Percentiles rank a stretch among this genome's conserved stretches.
Conservation (phyloP, 352 stramenopile genomes). For the Phytophthora hibernalis region DNA sequence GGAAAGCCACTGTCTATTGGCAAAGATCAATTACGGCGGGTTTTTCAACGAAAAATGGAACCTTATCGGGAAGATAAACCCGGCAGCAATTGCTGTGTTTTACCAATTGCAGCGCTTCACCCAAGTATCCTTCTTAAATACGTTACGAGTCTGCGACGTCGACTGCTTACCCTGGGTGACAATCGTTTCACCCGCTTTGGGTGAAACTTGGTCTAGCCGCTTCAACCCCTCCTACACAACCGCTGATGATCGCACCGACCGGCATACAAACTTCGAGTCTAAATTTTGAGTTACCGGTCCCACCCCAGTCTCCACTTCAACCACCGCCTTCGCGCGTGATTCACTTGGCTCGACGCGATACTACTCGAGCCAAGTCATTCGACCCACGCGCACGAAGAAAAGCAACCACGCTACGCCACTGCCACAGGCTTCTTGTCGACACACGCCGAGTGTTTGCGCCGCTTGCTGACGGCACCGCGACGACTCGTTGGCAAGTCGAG, state of each 20-base stretch:
- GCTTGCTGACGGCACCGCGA: slow-evolving; percentile 6
- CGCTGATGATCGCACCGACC: slow-evolving; percentile 19
- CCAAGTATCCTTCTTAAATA: neutral
- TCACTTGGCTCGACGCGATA: neutral
- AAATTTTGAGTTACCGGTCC: slow-evolving; percentile 15
- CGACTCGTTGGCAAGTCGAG: too few relatives aligned
- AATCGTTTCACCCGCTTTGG: neutral
- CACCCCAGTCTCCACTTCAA: slow-evolving; percentile 34
- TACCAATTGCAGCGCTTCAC: neutral
- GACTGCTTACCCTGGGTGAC: neutral
- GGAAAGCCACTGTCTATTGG: slow-evolving; percentile 13
- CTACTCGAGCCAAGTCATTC: too few relatives aligned
- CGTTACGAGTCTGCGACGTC: neutral
- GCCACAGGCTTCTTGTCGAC: neutral
- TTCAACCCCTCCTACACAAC: slow-evolving; percentile 52
- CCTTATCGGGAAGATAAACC: neutral
- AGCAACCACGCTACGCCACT: neutral
- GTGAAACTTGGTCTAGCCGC: slow-evolving; percentile 8
- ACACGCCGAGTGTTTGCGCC: neutral
- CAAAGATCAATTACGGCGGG: slow-evolving; percentile 22
- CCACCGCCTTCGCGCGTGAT: slow-evolving; percentile 23
- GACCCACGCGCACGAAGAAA: slow-evolving; percentile 12
- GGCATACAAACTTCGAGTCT: slow-evolving; percentile 29
- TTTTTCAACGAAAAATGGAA: slow-evolving; percentile 21
- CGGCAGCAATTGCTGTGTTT: neutral